Evolutionary conservation across 139 green algal species (phyloP).

Genomic region (Micractinium conductrix): DNA sequence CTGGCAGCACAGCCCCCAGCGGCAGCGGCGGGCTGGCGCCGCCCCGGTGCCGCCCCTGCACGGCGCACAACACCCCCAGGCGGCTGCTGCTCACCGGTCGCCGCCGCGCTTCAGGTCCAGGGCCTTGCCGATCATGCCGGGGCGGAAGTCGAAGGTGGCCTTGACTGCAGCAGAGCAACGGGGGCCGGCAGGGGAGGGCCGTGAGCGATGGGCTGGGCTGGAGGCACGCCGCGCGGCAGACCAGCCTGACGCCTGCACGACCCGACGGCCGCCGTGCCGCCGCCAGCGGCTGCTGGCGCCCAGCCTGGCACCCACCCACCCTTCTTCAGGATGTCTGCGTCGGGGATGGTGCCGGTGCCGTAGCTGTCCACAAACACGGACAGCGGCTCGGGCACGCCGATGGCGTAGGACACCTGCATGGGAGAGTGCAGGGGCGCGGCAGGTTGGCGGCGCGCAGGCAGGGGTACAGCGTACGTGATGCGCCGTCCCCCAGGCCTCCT

Average conservation of each 20-base stretch:
- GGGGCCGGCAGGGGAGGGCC: too few species aligned
- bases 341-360: slow-evolving; percentile 90
- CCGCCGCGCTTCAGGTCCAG: slow-evolving; percentile 94
- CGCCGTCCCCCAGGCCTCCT: too few species aligned
- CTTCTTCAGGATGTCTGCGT: slow-evolving; percentile 87
- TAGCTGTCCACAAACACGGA: slow-evolving; percentile 99
- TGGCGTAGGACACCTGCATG: slow-evolving; percentile 97
- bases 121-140: slow-evolving; percentile 88
- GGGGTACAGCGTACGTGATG: too few species aligned
- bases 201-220: neutral
- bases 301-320: neutral
- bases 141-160: slow-evolving; percentile 96
- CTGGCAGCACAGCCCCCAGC: neutral
- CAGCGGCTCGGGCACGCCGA: slow-evolving; percentile 96
- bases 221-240: neutral
- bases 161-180: slow-evolving; percentile 59
- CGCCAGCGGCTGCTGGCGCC: neutral
- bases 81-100: slow-evolving; percentile 57
- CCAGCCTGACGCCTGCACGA: neutral
- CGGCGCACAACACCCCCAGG: too few species aligned
- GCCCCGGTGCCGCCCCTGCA: too few species aligned
- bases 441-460: too few species aligned
- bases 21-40: too few species aligned
- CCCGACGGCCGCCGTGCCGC: too few species aligned
- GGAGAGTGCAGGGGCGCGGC: too few species aligned